Evolutionary conservation across 306 rosid genomes (phyloP).

Genomic region (Cucurbita argyrosperma): DNA sequence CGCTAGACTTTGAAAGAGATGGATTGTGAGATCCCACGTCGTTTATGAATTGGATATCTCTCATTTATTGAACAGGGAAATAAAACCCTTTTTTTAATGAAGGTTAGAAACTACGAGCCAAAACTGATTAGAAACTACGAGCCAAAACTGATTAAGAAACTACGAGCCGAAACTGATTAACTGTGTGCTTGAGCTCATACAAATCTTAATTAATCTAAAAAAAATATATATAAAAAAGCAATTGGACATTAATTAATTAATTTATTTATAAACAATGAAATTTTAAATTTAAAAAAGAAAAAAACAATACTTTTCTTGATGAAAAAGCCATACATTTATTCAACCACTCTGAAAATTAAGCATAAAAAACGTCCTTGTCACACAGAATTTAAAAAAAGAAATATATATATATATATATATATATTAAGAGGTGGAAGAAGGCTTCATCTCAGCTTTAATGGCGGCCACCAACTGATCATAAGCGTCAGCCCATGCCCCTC

Average conservation of each 20-base stretch:
- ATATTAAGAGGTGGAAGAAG: not conserved
- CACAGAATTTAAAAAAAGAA: not conserved
- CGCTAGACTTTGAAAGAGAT: too few relatives aligned
- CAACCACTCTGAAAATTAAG: not conserved
- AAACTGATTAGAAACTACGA: too few relatives aligned
- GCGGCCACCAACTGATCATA: slow-evolving; percentile 65
- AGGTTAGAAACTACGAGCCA: too few relatives aligned
- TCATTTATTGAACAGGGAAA: too few relatives aligned
- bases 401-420: too few relatives aligned
- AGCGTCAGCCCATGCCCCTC: slow-evolving; percentile 75
- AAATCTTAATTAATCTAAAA: too few relatives aligned
- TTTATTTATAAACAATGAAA: not conserved
- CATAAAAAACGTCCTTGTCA: not conserved
- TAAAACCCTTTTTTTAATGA: too few relatives aligned
- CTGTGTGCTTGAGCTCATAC: too few relatives aligned
- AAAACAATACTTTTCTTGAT: not conserved
- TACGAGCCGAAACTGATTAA: too few relatives aligned
- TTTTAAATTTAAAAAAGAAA: not conserved
- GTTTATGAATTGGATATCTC: too few relatives aligned
- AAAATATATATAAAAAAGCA: not conserved
- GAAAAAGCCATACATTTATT: not conserved
- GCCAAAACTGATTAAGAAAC: too few relatives aligned
- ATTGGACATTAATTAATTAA: not conserved
- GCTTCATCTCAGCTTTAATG: slow-evolving; percentile 65
- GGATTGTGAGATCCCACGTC: too few relatives aligned